A percentile compares a stretch with the other conserved stretches of the same genome.
Conservation (phyloP, 352 stramenopile genomes). For the Pilasporangium apinafurcum region DNA sequence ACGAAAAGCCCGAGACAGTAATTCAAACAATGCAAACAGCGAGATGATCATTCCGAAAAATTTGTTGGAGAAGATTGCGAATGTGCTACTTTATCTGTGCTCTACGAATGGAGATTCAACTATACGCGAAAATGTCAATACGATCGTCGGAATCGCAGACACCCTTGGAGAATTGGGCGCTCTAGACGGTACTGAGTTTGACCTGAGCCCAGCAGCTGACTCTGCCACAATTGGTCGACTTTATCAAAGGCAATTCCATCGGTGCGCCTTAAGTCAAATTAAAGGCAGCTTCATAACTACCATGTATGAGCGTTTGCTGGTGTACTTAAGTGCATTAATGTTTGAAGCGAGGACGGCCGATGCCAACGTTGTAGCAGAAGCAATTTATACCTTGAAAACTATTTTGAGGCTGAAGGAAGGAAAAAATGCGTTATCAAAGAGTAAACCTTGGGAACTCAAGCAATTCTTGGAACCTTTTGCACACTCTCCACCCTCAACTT, state of each 20-base stretch:
- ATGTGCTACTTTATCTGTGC: constrained; percentile 49
- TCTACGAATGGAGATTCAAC: constrained; percentile 13
- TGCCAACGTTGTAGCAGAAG: constrained; percentile 31
- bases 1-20: no score
- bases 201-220: constrained; percentile 51
- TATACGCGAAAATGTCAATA: background rate
- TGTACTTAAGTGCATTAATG: constrained; percentile 55
- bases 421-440: constrained; percentile 22
- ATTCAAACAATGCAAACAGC: no score
- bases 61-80: constrained; percentile 34
- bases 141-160: constrained; percentile 34
- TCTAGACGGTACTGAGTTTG: constrained; percentile 47
- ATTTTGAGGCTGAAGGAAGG: constrained; percentile 38
- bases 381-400: constrained; percentile 37
- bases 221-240: constrained; percentile 38
- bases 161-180: constrained; percentile 60
- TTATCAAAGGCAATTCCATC: constrained; percentile 50
- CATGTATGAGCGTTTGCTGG: constrained; percentile 61
- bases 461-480: constrained; percentile 50
- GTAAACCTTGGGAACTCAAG: constrained; percentile 59
- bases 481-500: constrained; percentile 38
- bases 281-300: constrained; percentile 30
- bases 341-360: constrained; percentile 35
- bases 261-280: constrained; percentile 42
- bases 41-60: constrained; percentile 7